Evolutionary conservation across 306 rosid genomes (phyloP).

Genomic region (Medicago arabica): DNA sequence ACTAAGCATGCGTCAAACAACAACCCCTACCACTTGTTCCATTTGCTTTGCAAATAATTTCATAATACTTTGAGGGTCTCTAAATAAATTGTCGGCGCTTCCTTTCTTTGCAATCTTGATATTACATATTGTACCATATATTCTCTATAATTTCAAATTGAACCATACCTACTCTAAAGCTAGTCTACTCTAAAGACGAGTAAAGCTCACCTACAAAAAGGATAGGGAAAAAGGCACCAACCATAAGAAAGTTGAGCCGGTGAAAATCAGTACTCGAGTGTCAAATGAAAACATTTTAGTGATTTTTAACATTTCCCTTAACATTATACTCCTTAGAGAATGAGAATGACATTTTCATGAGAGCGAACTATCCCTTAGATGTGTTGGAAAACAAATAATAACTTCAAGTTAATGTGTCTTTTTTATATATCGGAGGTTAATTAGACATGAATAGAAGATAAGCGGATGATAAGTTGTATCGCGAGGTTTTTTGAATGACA

Average conservation of each 20-base stretch:
- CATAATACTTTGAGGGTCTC: constrained; percentile 22
- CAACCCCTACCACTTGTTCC: background rate
- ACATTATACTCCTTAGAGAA: no score
- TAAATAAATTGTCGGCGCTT: constrained; percentile 48
- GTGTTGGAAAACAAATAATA: no score
- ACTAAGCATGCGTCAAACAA: constrained; percentile 26
- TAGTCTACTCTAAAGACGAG: background rate
- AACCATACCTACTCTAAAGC: background rate
- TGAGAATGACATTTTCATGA: no score
- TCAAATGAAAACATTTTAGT: background rate
- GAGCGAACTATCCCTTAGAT: no score
- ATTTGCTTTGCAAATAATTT: constrained; percentile 21
- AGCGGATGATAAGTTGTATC: no score
- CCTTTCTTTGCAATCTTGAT: background rate
- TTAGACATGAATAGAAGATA: no score
- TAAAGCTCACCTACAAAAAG: background rate
- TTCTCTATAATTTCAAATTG: background rate
- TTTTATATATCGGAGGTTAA: no score
- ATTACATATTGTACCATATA: background rate
- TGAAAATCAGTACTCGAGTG: background rate
- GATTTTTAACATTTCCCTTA: no score
- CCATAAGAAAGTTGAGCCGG: background rate
- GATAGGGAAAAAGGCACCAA: background rate
- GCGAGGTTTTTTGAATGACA: no score
- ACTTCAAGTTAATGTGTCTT: no score